Base-by-base conservation (phyloP, 352 stramenopile genomes). In the Halophytophthora polymorphica region DNA sequence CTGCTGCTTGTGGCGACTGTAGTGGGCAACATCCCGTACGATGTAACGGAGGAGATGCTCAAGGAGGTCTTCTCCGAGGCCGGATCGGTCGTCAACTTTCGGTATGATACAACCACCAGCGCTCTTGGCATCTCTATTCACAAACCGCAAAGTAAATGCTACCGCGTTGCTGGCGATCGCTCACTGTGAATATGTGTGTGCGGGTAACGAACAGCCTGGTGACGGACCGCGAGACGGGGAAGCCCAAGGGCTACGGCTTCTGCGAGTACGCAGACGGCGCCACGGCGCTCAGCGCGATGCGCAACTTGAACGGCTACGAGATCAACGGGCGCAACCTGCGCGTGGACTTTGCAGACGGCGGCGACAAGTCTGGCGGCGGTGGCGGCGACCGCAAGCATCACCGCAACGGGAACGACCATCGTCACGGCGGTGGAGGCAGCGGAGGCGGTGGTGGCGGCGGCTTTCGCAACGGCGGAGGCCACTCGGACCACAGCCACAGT, bases 1-100 rank as follows among this genome's bases (percentile, higher is more conserved):
- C 1, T 45, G 14, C 49, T 63, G 19, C n/a, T 28, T 40, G 50
- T 46, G n/a, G 43, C 60, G 58, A 35, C 50, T 37, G 11, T 58
- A 94, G 83, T 94, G 37, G 83, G 83, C 53, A 94, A 94, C 60
- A 94, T 94, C 45, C 83, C 83, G 41, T 94, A 94, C 61, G 83
- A 94, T 76, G 83, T 94, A 38, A 88, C 83, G 12, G 83, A 94
- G 40, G 83, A 94, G 10, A 81, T 81, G 79, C 81, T 94, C 34
- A 86, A 85, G 55, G 81, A 94, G 59, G 87, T 94, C 46, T 94
- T 94, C 68, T 92, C 83, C 10, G 81, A 87, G 45, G 83, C 80
- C 13, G 83, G 83, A 21, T 82, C 77, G 6, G 83, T 94, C 43
- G 57, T 94, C 47, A 94, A 90, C 56, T 94, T 94, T 50, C 77